Base-by-base conservation (phyloP, 345 rosid genomes). In the Eucalyptus coolabah region DNA sequence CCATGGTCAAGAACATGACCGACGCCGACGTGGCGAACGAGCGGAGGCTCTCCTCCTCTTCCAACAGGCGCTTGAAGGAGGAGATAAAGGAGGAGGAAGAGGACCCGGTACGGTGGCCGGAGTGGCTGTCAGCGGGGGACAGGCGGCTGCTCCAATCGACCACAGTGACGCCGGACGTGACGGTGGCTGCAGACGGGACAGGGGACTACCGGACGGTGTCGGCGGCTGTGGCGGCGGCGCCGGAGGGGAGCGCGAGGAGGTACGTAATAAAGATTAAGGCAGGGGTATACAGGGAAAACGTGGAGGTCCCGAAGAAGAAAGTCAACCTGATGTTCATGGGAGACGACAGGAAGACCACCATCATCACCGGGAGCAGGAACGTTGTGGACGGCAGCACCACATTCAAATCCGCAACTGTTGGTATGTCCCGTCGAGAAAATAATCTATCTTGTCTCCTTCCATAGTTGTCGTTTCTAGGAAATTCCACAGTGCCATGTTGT, bases 341-440 rank as follows among this genome's bases (percentile, higher is more conserved):
- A 86, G 99, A 96, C 88, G 99, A 97, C 53, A 92, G 96, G 90
- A 91, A 87, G 5, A 92, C 89, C 37, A 97, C 99, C 54, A 94
- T 97, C 72, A 95, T 98, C 86, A 96, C 98, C 77, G 99, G 88
- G 32, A 95, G 92, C 53, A 92, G 95, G 89, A 97, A 96, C 32
- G 98, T 97, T 14, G 96, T 93, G 28, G 99, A 98, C 88, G 99
- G 99, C 4, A 95, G 97, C 94, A 97, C 99, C 69, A 97, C 99
- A 60, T 98, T 97, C 91, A 87, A 94, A 60, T 97, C 99, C 3
- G 97, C 99, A 40, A 98, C 99, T 14, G 98, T 98, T 40, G 98
- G 99, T 97, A 90, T 18, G 26, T 14, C 23, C 17, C 69, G 10
- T 53, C 59, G 9, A 53, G 59, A 50, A 50, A 50, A 50, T 50